These are phyloP conservation scores for Sugiyamaella xylanicola DNA, from an alignment of 1,139 yeast genomes.

Conservation along the genomic window DNA sequence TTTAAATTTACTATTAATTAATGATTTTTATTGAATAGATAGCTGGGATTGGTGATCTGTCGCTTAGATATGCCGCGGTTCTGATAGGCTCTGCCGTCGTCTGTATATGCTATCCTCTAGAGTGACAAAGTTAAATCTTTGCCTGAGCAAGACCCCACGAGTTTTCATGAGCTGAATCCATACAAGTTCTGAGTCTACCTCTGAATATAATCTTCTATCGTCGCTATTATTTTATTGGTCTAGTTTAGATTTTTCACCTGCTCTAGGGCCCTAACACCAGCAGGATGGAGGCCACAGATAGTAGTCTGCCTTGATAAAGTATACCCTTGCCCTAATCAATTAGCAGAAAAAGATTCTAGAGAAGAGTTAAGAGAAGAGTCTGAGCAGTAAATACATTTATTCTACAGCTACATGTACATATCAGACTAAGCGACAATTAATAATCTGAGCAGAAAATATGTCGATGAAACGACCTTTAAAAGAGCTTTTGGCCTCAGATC, in stretches of 20 bases:
- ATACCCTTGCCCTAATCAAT: background rate
- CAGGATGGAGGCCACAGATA: too few species aligned
- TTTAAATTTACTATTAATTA: conserved; percentile 23
- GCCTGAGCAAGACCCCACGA: background rate
- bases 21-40: conserved; percentile 5
- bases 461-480: conserved; percentile 36
- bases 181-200: too few species aligned
- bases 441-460: conserved; percentile 12
- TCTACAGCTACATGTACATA: background rate
- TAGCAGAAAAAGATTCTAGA: background rate
- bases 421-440: background rate
- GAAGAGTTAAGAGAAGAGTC: too few species aligned
- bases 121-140: background rate
- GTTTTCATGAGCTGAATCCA: too few species aligned
- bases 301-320: too few species aligned
- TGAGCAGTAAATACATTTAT: background rate
- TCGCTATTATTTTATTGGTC: too few species aligned
- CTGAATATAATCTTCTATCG: too few species aligned
- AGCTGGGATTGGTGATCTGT: background rate
- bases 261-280: too few species aligned
- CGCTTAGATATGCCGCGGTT: background rate
- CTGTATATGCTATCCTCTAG: background rate
- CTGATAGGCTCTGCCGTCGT: background rate
- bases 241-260: too few species aligned
- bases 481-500: conserved; percentile 36